A percentile compares a stretch with the other conserved stretches of the same genome.
phyloP scores from a whole-genome alignment of 768 basidiomycete genomes.

The Leccinum subgranulosum region DNA sequence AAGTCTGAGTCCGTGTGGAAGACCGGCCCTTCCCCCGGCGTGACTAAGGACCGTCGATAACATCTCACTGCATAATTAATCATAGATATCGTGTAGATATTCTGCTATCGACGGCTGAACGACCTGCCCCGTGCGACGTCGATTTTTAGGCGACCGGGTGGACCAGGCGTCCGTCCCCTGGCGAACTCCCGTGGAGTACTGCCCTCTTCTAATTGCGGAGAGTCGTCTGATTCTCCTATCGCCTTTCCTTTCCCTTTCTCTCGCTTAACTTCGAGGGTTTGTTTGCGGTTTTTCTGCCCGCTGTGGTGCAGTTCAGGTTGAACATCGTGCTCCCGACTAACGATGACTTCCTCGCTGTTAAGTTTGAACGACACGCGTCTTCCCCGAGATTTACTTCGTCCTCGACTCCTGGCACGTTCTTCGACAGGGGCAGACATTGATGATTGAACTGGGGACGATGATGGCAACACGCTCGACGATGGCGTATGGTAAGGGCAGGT shows the following conservation, averaged over 20 bases:
- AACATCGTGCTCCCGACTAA: conserved; percentile 3
- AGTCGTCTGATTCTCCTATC: not conserved
- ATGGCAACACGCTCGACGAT: conserved; percentile 47
- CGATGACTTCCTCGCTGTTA: conserved; percentile 23
- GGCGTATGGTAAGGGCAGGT: conserved; percentile 17
- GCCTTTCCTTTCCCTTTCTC: conserved; percentile 16
- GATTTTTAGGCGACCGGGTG: conserved; percentile 15
- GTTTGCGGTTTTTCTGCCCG: conserved; percentile 6
- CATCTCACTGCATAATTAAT: conserved; percentile 8
- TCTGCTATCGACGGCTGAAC: conserved; percentile 20
- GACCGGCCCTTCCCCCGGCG: not conserved
- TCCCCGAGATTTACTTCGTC: conserved; percentile 51
- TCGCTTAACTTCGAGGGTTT: conserved; percentile 9
- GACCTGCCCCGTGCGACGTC: conserved; percentile 20
- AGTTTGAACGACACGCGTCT: conserved; percentile 57
- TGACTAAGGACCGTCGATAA: conserved; percentile 1
- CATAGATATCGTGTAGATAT: conserved; percentile 5
- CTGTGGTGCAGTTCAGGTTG: conserved; percentile 5
- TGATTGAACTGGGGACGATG: conserved; percentile 45
- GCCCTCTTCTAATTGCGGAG: conserved; percentile 13
- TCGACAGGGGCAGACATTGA: conserved; percentile 37
- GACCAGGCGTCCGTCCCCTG: conserved; percentile 29
- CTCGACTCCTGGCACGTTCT: conserved; percentile 36
- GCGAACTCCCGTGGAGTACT: conserved; percentile 6
- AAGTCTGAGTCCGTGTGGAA: conserved; percentile 4